Evolutionary conservation across 371 early-diverging fungal species (phyloP), one percentile per base, ranked within the genome.

Genomic region (Apophysomyces variabilis): DNA sequence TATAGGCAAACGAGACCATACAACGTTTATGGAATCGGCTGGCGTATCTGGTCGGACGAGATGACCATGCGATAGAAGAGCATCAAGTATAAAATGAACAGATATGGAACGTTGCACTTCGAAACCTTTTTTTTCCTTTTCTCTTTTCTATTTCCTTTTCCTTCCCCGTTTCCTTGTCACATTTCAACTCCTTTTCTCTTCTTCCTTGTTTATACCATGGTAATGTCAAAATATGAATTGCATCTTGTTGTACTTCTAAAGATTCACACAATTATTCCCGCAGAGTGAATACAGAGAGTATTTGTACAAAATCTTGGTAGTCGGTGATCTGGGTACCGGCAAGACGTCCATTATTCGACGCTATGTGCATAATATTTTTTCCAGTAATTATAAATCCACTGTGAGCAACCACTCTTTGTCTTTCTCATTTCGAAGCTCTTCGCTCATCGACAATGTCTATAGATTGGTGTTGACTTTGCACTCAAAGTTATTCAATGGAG

Each of bases 391-490:
- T 70, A 87, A 89, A 66, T 87, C 89, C 32, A 93, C 94, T 35
- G 91, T 91, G 77, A 74, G 78, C 54, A 50, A n/a, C 3, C 7
- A 21, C 21, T 8, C 9, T 21, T n/a, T 21, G 54, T 26, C 32
- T 26, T 26, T 26, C 32, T 3, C 1, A 26, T 26, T 26, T 26
- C 3, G 3, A 26, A 26, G 3, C 50, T 41, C 13, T 38, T 26
- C 44, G 9, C 18, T 32, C 13, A 56, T n/a, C 11, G 16, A 39
- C 8, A n/a, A 11, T 7, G 60, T 26, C 36, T 57, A 18, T 66
- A 89, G 87, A 89, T 89, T 74, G 94, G 94, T 43, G 94, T 93
- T 56, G 94, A 93, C 63, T 93, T 93, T 77, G 92, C 92, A 37
- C 83, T 92, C 56, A 93, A 93, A 73, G 89, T 90, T 36, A 84